Evolutionary conservation across 2,329 filamentous ascomycete genomes (phyloP).

Genomic region (Cordyceps cicadae): DNA sequence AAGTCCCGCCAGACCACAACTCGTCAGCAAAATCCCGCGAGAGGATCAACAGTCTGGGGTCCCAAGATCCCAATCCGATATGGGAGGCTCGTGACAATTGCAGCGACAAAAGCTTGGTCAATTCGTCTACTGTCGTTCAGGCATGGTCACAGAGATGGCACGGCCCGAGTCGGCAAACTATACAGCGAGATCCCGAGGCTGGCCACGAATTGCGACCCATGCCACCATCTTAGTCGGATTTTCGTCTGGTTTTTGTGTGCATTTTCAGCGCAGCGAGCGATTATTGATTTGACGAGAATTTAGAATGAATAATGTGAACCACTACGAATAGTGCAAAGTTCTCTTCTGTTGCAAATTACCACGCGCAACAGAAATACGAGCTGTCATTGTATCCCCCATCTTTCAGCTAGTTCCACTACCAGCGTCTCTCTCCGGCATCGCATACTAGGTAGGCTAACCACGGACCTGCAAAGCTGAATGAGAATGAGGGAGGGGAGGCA

Average conservation of each 20-base stretch:
- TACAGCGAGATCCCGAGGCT: background rate
- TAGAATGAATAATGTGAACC: background rate
- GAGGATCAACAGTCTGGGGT: slow-evolving; percentile 5
- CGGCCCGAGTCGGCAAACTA: background rate
- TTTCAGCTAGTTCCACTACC: too few relatives aligned
- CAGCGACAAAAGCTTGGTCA: slow-evolving; percentile 14
- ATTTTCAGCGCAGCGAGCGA: slow-evolving; percentile 1
- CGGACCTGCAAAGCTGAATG: too few relatives aligned
- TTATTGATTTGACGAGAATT: background rate
- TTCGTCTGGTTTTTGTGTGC: background rate
- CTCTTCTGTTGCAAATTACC: background rate
- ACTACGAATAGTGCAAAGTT: background rate
- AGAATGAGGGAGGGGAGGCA: too few relatives aligned
- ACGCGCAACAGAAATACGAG: background rate
- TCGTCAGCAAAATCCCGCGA: slow-evolving; percentile 10
- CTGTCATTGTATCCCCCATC: background rate
- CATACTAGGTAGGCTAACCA: too few relatives aligned
- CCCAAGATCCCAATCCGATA: background rate
- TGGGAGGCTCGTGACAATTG: slow-evolving; percentile 11
- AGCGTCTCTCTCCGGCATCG: too few relatives aligned
- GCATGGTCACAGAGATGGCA: slow-evolving; percentile 16
- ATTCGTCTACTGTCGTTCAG: slow-evolving; percentile 11
- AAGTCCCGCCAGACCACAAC: slow-evolving; percentile 4
- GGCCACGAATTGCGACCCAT: background rate
- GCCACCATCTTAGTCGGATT: background rate